Base-by-base conservation (phyloP, 78 protist species). In the Goniomonas avonlea region DNA sequence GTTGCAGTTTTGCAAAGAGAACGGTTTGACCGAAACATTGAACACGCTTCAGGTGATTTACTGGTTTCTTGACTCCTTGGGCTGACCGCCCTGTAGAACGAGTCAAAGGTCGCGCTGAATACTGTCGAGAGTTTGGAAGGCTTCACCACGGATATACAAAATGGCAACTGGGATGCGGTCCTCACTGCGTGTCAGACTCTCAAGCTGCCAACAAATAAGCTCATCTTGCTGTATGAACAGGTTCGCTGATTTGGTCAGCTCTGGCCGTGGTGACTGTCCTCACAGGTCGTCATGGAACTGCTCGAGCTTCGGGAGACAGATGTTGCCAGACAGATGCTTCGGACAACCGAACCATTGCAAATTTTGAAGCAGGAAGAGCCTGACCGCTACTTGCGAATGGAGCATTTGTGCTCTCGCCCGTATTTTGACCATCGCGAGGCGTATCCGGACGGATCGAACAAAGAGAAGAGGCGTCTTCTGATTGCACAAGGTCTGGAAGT, bases 1-100 rank as follows among this genome's bases (percentile, higher is more conserved):
- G 56, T 66, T 82, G 9, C 86, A 82, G 69, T 82, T 82, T 45
- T 68, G 50, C 41, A 38, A 59, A 38, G 86, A 82, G 74, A 82
- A 82, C 34, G 47, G 40, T 4, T 66, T 82, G 32, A 50, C 38
- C 47, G 37, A 61, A 35, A 35, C 70, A 9, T 35, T 61, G 70
- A 61, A 32, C 38, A 31, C 13, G 70, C 31, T 20, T 61, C 70
- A 61, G 70, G 70, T 45, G 53, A 45, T 45, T 45, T 45, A 9
- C 15, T 45, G 53, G 53, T 45, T 55, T 55, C 9, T 55, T 55
- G 61, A 55, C 5, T 45, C 23, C 23, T 55, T 20, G 11, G 50
- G 50, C 50, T 45, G n/a, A n/a, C 13, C 25, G 50, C 13, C 13
- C 25, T 61, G 9, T 35, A 61, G 38, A 13, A 61, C 35, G 68